A percentile compares a stretch with the other conserved stretches of the same genome.
phyloP scores from a whole-genome alignment of 441 rosid species.

The Raphanus hybrid region DNA sequence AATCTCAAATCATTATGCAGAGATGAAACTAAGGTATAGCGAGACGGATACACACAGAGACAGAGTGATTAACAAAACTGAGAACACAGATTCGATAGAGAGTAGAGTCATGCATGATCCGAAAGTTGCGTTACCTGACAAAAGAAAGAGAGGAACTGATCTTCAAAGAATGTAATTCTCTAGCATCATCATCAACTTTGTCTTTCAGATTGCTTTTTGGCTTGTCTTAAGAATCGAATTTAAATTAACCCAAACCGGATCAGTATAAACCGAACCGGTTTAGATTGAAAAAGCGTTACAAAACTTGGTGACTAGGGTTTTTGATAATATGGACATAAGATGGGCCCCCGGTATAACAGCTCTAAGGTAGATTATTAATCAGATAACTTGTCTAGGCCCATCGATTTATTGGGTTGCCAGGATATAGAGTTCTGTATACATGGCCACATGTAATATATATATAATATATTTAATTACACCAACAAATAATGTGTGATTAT shows the following conservation, averaged over 20 bases:
- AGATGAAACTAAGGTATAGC: not conserved
- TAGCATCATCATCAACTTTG: not conserved
- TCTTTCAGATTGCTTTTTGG: conserved; percentile 2
- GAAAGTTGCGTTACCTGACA: conserved; percentile 25
- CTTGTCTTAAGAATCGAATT: not conserved
- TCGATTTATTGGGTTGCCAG: not conserved
- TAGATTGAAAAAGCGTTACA: not conserved
- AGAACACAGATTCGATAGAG: not conserved
- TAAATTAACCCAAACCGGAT: not conserved
- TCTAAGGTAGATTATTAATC: not conserved
- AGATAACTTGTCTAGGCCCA: not conserved
- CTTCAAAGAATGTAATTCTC: conserved; percentile 29
- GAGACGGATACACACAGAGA: not conserved
- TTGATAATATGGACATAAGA: not conserved
- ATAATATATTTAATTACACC: not conserved
- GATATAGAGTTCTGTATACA: not conserved
- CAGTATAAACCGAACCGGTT: not conserved
- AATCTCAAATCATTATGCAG: not conserved
- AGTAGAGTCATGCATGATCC: conserved; percentile 18
- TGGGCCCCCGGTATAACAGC: not conserved
- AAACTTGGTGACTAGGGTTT: not conserved
- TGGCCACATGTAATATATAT: not conserved
- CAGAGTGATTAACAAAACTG: not conserved
- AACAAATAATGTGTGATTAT: not conserved
- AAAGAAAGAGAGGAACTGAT: not conserved